A percentile compares a stretch with the other conserved stretches of the same genome.
These are phyloP conservation scores for Priceomyces castillae DNA, from an alignment of 805 yeast genomes.

Conservation along the genomic window DNA sequence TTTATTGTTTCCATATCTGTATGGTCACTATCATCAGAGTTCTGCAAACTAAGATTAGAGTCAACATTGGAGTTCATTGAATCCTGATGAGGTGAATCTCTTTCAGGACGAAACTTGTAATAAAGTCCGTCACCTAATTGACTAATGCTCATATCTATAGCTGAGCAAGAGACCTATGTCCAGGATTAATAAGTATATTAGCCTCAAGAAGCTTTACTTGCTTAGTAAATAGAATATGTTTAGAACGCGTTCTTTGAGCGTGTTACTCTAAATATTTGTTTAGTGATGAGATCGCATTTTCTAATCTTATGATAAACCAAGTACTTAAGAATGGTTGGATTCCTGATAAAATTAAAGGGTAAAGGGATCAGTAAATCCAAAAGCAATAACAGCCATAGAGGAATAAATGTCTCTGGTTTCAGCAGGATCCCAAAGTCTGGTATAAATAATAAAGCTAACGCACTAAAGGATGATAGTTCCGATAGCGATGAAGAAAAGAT, in stretches of 20 bases:
- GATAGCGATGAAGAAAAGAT: constrained; percentile 20
- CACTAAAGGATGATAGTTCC: constrained; percentile 11
- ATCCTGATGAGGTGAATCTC: neutral
- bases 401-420: constrained; percentile 1
- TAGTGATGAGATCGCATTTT: neutral
- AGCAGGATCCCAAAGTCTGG: neutral
- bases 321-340: constrained; percentile 19
- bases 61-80: constrained; percentile 2
- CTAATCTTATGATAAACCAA: neutral
- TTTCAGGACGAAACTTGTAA: neutral
- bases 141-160: neutral
- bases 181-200: too few relatives aligned
- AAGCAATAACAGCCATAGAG: neutral
- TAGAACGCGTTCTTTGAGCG: neutral
- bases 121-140: neutral
- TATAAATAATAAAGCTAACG: neutral
- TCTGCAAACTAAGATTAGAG: neutral
- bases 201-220: too few relatives aligned
- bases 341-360: constrained; percentile 19
- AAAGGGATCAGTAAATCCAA: constrained; percentile 8
- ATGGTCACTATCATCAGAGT: constrained; percentile 10
- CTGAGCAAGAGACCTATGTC: neutral
- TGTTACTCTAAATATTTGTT: neutral
- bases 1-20: constrained; percentile 9
- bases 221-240: too few relatives aligned